A percentile compares a stretch with the other conserved stretches of the same genome.
phyloP scores from a whole-genome alignment of 306 rosid genomes.

The Cyclanthera cordifolia region DNA sequence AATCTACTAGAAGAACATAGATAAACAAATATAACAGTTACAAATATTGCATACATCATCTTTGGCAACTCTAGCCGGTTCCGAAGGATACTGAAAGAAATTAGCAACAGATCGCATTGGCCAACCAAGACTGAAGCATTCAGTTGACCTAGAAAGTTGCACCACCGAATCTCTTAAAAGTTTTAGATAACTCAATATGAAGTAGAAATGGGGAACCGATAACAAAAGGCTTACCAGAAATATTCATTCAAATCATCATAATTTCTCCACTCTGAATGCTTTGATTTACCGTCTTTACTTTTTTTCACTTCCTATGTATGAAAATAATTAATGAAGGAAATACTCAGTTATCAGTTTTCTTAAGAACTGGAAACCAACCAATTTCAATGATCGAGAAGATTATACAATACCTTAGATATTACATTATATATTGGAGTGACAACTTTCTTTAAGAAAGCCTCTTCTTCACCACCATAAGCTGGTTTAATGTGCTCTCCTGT shows the following conservation, averaged over 20 bases:
- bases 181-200: slow-evolving; percentile 1
- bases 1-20: neutral
- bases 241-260: slow-evolving; percentile 91
- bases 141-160: slow-evolving; percentile 55
- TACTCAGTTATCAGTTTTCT: slow-evolving; percentile 10
- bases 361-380: slow-evolving; percentile 1
- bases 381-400: slow-evolving; percentile 8
- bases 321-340: slow-evolving; percentile 10
- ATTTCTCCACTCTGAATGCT: slow-evolving; percentile 97
- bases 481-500: slow-evolving; percentile 91
- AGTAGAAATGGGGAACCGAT: slow-evolving; percentile 5
- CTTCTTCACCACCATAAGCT: slow-evolving; percentile 77
- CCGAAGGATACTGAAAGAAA: slow-evolving; percentile 41
- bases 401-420: slow-evolving; percentile 46
- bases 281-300: slow-evolving; percentile 54
- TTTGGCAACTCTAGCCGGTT: slow-evolving; percentile 22
- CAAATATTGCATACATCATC: slow-evolving; percentile 40
- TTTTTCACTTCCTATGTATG: slow-evolving; percentile 51
- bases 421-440: slow-evolving; percentile 80
- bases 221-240: slow-evolving; percentile 50
- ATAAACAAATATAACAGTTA: neutral
- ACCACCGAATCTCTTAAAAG: slow-evolving; percentile 10
- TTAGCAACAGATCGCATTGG: slow-evolving; percentile 76
- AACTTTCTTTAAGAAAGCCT: slow-evolving; percentile 66
- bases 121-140: slow-evolving; percentile 82